Conservation (phyloP, 164 flowering plant genomes). For the Saururus chinensis region DNA sequence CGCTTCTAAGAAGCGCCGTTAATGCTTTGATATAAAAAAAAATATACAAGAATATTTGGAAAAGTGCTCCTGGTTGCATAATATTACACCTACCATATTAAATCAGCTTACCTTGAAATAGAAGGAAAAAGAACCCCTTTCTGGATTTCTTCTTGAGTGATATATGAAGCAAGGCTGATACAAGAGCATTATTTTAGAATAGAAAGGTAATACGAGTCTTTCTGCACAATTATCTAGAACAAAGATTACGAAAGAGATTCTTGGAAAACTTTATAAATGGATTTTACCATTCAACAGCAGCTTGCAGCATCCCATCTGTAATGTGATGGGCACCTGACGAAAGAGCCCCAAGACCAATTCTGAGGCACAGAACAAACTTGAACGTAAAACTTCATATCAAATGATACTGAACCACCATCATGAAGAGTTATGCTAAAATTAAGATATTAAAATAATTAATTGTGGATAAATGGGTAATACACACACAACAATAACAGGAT, state of each 20-base stretch:
- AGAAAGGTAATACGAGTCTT: not conserved
- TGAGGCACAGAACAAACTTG: slow-evolving; percentile 16
- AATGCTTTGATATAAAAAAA: no score
- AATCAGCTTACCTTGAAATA: slow-evolving; percentile 41
- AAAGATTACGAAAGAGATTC: not conserved
- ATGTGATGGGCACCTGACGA: slow-evolving; percentile 74
- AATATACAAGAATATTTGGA: no score
- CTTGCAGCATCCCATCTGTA: slow-evolving; percentile 94
- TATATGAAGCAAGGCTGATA: slow-evolving; percentile 93
- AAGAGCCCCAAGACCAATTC: slow-evolving; percentile 94
- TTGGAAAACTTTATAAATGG: not conserved
- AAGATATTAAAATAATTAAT: no score
- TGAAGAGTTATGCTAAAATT: not conserved
- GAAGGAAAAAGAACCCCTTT: slow-evolving; percentile 83
- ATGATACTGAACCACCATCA: not conserved
- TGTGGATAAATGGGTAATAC: no score
- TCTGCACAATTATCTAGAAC: not conserved
- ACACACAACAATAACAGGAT: not conserved
- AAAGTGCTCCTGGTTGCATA: not conserved
- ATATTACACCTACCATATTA: not conserved
- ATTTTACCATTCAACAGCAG: slow-evolving; percentile 85
- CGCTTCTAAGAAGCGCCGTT: no score
- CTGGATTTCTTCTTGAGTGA: slow-evolving; percentile 77
- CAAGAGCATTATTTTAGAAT: slow-evolving; percentile 9
- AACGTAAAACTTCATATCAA: not conserved